These are phyloP conservation scores for Myxozyma kluyveri DNA, from an alignment of 805 yeast genomes.

Conservation along the genomic window DNA sequence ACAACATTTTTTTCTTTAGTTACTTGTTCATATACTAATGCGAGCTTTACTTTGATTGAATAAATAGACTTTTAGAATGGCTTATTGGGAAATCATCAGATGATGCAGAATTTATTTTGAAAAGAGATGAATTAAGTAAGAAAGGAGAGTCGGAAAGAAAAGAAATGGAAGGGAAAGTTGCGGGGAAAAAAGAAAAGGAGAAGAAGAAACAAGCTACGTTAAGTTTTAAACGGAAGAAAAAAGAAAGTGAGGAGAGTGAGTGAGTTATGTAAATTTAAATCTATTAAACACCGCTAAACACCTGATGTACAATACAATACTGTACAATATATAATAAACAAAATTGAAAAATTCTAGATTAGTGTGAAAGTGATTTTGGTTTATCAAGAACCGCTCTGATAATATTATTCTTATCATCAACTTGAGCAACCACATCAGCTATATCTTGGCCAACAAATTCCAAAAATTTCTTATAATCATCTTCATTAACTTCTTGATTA, in stretches of 20 bases:
- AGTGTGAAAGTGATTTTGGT: conserved; percentile 3
- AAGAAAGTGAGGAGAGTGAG: conserved; percentile 10
- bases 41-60: not conserved
- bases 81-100: conserved; percentile 55
- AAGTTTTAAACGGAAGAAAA: conserved; percentile 9
- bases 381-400: conserved; percentile 28
- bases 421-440: not conserved
- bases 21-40: no score
- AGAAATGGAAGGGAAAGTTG: conserved; percentile 8
- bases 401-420: conserved; percentile 35
- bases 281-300: not conserved
- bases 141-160: conserved; percentile 65
- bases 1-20: not conserved
- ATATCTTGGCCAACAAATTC: conserved; percentile 26
- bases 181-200: conserved; percentile 1
- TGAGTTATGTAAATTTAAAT: not conserved
- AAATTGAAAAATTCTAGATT: no score
- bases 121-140: conserved; percentile 49
- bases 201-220: conserved; percentile 11
- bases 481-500: conserved; percentile 5
- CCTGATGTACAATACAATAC: not conserved
- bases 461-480: conserved; percentile 25
- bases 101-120: conserved; percentile 55
- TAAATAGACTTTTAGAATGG: conserved; percentile 62
- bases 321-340: not conserved